Evolutionary conservation across 2,329 filamentous ascomycete species (phyloP), one percentile per base, ranked within the genome.

Genomic region (Calonectria crousiana): DNA sequence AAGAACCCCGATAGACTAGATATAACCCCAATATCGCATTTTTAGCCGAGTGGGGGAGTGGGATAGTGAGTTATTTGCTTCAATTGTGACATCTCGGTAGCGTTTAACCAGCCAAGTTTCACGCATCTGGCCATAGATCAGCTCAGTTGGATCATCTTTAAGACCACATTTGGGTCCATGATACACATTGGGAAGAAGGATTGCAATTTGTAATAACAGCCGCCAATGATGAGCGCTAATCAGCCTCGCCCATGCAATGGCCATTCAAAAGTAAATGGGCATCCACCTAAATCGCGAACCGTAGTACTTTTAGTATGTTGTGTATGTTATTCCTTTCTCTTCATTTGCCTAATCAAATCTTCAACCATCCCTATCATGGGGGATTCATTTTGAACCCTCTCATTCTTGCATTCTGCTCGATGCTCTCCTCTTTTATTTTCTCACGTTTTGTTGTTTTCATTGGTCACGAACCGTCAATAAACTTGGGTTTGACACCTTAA

Each of bases 21-120:
- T 56, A 65, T 69, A 66, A 60, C 49, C 56, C 69, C 65, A 66
- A 67, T 62, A 49, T 60, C 60, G 36, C 41, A 36, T 34, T 47
- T 34, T 32, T 9, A 6, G 3, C 71, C 71, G 71, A 73, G 71
- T 69, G 71, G 71, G 71, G 69, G 60, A 51, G 66, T 69, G 71
- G 71, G 71, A 73, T 73, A 32, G 56, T 38, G 69, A 69, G 49
- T 58, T 23, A 9, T 28, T 36, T 34, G 23, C 47, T 23, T 23
- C 20, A 23, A 51, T 72, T 62, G 18, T n/a, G 18, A 52, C 28
- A 9, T 23, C 16, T 65, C 41, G 6, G 23, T 26, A 4, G 20
- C 16, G 38, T 47, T 32, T 64, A 34, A 65, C 18, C 34, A 28
- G 28, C 20, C 10, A 23, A 16, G 11, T 28, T 49, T 28, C 23